A percentile compares a stretch with the other conserved stretches of the same genome.
These are phyloP conservation scores for Senna siamea DNA, from an alignment of 306 rosid species.

Conservation along the genomic window DNA sequence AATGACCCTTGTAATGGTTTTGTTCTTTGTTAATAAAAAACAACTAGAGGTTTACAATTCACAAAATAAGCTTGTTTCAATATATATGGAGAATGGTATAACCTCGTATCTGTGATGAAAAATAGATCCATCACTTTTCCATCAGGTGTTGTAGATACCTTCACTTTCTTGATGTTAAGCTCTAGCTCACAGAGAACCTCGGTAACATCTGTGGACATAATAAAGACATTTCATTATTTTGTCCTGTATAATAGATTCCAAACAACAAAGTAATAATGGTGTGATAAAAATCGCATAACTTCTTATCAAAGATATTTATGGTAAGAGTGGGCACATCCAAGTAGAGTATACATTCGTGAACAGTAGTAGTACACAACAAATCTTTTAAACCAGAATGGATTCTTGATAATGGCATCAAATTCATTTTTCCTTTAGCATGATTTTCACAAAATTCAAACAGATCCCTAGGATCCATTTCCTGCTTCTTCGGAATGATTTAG, in stretches of 20 bases:
- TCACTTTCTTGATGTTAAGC: slow-evolving; percentile 82
- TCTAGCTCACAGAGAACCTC: slow-evolving; percentile 85
- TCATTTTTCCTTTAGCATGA: no score
- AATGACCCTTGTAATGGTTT: no score
- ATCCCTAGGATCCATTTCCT: slow-evolving; percentile 1
- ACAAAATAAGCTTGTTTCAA: no score
- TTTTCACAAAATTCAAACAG: slow-evolving; percentile 5
- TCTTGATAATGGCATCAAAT: neutral
- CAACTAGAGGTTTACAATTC: no score
- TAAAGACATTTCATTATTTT: slow-evolving; percentile 16
- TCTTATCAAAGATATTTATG: neutral
- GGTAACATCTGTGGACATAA: slow-evolving; percentile 74
- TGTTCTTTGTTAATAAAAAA: no score
- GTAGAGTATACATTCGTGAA: no score
- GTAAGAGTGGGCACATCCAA: neutral
- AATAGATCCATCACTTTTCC: slow-evolving; percentile 93
- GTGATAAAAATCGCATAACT: no score
- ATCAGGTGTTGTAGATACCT: slow-evolving; percentile 95
- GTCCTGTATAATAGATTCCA: slow-evolving; percentile 12
- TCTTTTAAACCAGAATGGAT: neutral
- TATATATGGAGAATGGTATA: no score
- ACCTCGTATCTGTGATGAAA: slow-evolving; percentile 87
- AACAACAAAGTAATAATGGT: no score
- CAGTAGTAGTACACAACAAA: neutral
- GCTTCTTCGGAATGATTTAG: no score